Evolutionary conservation across 1,139 yeast genomes (phyloP), one percentile per base, ranked within the genome.

Genomic region (Suhomyces panamericanus): DNA sequence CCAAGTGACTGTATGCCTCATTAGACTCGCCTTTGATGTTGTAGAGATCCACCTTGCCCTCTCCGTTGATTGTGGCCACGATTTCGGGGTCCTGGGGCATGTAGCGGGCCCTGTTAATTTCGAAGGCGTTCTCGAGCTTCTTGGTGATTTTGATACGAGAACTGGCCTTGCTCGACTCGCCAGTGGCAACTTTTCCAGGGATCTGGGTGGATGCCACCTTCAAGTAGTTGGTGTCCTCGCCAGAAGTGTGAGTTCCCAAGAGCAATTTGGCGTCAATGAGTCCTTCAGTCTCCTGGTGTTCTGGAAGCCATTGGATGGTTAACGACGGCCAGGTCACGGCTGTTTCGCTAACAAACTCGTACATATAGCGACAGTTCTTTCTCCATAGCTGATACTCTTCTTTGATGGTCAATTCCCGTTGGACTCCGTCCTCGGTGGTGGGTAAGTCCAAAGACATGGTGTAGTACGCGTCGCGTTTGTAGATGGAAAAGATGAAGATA

Each of bases 201-300:
- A 87, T 56, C 44, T 83, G 84, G 2, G 90, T 80, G 4, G 81
- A 68, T 2, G 93, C 96, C 27, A 90, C 67, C 59, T 93, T 87
- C 51, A 93, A 64, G 62, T 81, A 88, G 60, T 93, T 87, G 4
- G 78, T 77, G 44, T 84, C 95, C 46, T 80, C 83, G 3, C 89
- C 95, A 0, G 91, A 80, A 0, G 98, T 88, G 59, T 88, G 91
- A 0, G 99, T 93, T 11, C 97, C 96, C 34, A 91, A 66, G 17
- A 91, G 63, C 45, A 93, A 63, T 39, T 60, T 64, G 27, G 75
- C 62, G 56, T 73, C 67, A 60, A 78, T 50, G 59, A 77, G 52
- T 51, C 75, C 59, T n/a, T 52, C 56, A 26, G 50, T 51, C n/a
- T 42, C 49, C 1, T 51, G 43, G 48, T 62, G 64, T 41, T 77